phyloP scores from a whole-genome alignment of 306 rosid species.

The peach (Prunus persica) region Prunus_persica_NCBIv2 NC_034016.1:19365501-19366000 shows the following conservation, averaged over 20 bases:
- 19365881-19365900: slow-evolving; percentile 29
- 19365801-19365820: slow-evolving; percentile 36
- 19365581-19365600: too few relatives aligned
- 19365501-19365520: too few relatives aligned
- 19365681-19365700: too few relatives aligned
- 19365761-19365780: background rate
- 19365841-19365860: slow-evolving; percentile 89
- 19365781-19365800: background rate
- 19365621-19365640: too few relatives aligned
- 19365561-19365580: too few relatives aligned
- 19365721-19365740: background rate
- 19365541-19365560: too few relatives aligned
- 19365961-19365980: slow-evolving; percentile 78
- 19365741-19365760: background rate
- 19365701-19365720: background rate
- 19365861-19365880: slow-evolving; percentile 92
- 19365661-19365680: too few relatives aligned
- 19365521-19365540: too few relatives aligned
- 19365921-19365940: slow-evolving; percentile 63
- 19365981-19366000: slow-evolving; percentile 51
- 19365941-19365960: slow-evolving; percentile 79
- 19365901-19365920: slow-evolving; percentile 33
- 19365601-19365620: too few relatives aligned
- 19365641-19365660: too few relatives aligned
- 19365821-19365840: slow-evolving; percentile 48